These are phyloP conservation scores for Umbelopsis sp. DNA, from an alignment of 192 early-diverging fungal genomes.

Conservation along the genomic window DNA sequence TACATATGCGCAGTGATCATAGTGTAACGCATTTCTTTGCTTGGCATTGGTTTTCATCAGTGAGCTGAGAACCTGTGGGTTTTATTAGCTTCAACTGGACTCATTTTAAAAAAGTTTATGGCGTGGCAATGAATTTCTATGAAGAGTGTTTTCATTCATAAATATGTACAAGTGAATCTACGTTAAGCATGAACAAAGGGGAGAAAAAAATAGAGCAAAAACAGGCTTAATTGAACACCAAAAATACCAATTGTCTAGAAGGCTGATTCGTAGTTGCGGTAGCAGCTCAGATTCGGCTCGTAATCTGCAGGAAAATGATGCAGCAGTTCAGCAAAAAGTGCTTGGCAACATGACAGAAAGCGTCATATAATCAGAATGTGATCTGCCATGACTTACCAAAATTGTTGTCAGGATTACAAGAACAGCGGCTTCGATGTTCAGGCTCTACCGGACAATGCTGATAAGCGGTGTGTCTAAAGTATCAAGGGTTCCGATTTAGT, in stretches of 20 bases:
- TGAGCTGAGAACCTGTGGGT: too few relatives aligned
- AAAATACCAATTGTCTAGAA: neutral
- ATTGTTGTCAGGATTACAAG: constrained; percentile 50
- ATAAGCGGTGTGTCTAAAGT: constrained; percentile 57
- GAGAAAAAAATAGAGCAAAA: neutral
- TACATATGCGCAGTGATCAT: too few relatives aligned
- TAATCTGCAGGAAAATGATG: constrained; percentile 15
- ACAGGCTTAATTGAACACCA: neutral
- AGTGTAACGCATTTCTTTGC: too few relatives aligned
- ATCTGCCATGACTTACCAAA: constrained; percentile 43
- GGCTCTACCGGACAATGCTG: constrained; percentile 59
- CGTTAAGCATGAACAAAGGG: neutral
- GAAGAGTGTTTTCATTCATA: too few relatives aligned
- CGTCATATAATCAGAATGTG: neutral
- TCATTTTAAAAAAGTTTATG: too few relatives aligned
- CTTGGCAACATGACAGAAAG: neutral
- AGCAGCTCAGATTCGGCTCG: constrained; percentile 25
- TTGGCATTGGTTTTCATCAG: too few relatives aligned
- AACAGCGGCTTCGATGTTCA: constrained; percentile 47
- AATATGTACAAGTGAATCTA: too few relatives aligned
- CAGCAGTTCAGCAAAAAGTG: neutral
- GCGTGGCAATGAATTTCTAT: too few relatives aligned
- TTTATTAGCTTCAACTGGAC: too few relatives aligned
- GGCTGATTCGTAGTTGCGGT: constrained; percentile 1
- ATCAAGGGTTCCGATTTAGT: neutral